Base-by-base conservation (phyloP, 768 basidiomycete genomes). In the Amanita exitialis region DNA sequence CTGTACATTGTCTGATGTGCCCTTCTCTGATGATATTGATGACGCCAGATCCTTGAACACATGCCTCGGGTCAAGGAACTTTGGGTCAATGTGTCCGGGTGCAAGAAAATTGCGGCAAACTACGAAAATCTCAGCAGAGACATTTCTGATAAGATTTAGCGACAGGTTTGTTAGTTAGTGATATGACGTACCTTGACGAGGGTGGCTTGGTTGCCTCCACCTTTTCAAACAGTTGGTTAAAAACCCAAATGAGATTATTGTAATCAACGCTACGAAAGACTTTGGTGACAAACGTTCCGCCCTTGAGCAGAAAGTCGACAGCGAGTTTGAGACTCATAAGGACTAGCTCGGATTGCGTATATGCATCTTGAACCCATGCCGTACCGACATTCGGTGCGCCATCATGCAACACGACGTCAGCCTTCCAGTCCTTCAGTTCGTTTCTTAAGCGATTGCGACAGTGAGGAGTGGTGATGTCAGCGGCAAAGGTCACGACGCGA, bases 351-450 rank as follows among this genome's bases (percentile, higher is more conserved):
- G 91, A 91, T 63, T 99, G 96, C 55, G 82, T 81, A 72, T 93
- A 99, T 0, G 96, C 96, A 68, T 99, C 96, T 65, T 98, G 96
- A 57, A 97, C 80, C 96, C 96, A 99, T 10, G 96, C 96, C 9
- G 91, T 90, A 73, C 96, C 96, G 65, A 99, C 96, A 65, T 99
- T 99, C 20, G 96, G 96, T 36, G 96, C 96, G 72, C 96, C 96
- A 66, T 99, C 96, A 64, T 99, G 96, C 52, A 99, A 79, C 12
- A 99, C 93, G 48, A 98, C 81, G 62, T 99, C 96, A 16, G 96
- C 96, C 69, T 93, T 95, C 96, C 96, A 99, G 64, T 97, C 93
- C 65, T 98, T 97, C 56, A 98, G 70, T 66, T 96, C 91, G 20
- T 73, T 71, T 51, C 90, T 82, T 52, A 99, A 80, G 51, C 86